phyloP scores from a whole-genome alignment of 306 rosid genomes.

The Lathyrus oleraceus region DNA sequence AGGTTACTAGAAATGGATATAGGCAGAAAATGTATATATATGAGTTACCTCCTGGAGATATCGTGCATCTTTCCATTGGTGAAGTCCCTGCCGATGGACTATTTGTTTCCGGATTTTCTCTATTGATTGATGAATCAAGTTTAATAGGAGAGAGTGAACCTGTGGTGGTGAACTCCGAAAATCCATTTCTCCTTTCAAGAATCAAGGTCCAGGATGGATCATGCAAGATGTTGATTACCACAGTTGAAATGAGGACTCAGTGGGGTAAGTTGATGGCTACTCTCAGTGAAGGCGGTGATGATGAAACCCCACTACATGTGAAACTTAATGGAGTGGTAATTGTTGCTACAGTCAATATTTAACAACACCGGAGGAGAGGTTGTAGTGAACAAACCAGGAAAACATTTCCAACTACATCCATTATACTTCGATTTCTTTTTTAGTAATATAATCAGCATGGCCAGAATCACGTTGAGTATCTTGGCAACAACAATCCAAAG shows the following conservation, averaged over 20 bases:
- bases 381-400: slow-evolving; percentile 66
- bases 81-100: slow-evolving; percentile 96
- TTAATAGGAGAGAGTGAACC: slow-evolving; percentile 98
- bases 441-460: slow-evolving; percentile 47
- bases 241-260: slow-evolving; percentile 97
- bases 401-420: slow-evolving; percentile 62
- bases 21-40: slow-evolving; percentile 94
- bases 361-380: slow-evolving; percentile 94
- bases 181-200: slow-evolving; percentile 90
- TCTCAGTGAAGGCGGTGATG: no score
- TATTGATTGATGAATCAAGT: slow-evolving; percentile 86
- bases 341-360: slow-evolving; percentile 75
- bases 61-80: slow-evolving; percentile 87
- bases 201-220: slow-evolving; percentile 96
- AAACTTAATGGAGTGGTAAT: no score
- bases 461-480: no score
- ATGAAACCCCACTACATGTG: no score
- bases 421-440: slow-evolving; percentile 52
- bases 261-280: no score
- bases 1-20: slow-evolving; percentile 83
- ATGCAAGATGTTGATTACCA: slow-evolving; percentile 87
- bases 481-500: slow-evolving; percentile 57
- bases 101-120: slow-evolving; percentile 81
- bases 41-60: slow-evolving; percentile 89
- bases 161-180: slow-evolving; percentile 62